These are phyloP conservation scores for Elsinoe necatrix DNA, from an alignment of 2,329 filamentous ascomycete species.

Conservation along the genomic window DNA sequence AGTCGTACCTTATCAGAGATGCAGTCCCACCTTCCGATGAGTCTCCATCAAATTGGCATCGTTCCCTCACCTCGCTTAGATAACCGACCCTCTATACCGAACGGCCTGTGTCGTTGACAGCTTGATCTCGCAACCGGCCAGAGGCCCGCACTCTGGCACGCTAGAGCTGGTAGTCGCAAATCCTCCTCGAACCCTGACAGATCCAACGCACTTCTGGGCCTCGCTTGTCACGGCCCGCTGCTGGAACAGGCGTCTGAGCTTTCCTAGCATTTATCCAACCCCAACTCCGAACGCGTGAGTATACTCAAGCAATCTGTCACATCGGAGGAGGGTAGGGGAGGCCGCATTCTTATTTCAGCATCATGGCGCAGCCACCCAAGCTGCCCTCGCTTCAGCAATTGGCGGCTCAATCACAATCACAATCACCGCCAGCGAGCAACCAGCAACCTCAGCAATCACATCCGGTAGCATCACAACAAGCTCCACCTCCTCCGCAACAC, in stretches of 20 bases:
- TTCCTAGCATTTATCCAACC: constrained; percentile 7
- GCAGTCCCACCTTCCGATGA: not conserved
- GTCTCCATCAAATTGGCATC: not conserved
- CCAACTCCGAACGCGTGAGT: not conserved
- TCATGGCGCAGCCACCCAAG: constrained; percentile 15
- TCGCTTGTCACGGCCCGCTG: constrained; percentile 4
- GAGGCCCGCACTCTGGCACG: not conserved
- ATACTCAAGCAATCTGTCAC: not conserved
- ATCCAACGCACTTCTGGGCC: not conserved
- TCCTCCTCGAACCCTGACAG: not conserved
- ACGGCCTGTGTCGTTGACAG: not conserved
- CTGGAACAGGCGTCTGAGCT: not conserved
- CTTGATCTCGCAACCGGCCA: not conserved
- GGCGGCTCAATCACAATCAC: constrained; percentile 17
- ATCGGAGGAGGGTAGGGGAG: constrained; percentile 12
- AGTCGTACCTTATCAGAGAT: not conserved
- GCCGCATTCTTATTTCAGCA: not conserved
- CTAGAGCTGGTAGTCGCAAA: constrained; percentile 4
- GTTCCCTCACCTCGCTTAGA: not conserved
- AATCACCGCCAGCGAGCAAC: not conserved
- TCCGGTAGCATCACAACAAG: constrained; percentile 13
- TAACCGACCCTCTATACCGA: not conserved
- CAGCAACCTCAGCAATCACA: not conserved
- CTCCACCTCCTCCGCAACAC: constrained; percentile 21
- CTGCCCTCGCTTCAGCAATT: constrained; percentile 25